phyloP scores from a whole-genome alignment of 129 eudicot genomes.

The Smallanthus sonchifolius region DNA sequence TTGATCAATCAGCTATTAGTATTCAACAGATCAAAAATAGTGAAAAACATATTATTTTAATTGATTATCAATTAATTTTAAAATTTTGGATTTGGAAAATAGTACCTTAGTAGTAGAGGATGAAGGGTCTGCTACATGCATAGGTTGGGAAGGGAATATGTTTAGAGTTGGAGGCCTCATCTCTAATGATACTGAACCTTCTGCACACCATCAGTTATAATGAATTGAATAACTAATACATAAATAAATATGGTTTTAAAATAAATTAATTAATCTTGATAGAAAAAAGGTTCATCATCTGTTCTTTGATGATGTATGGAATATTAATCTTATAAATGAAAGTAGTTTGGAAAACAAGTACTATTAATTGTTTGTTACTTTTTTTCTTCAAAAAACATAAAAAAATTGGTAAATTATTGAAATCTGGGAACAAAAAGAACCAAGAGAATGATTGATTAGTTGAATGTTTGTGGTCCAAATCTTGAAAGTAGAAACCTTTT shows the following conservation, averaged over 20 bases:
- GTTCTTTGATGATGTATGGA: too few relatives aligned
- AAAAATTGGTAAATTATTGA: not conserved
- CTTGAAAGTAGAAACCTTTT: conserved; percentile 26
- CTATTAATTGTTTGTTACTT: too few relatives aligned
- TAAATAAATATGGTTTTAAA: not conserved
- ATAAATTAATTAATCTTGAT: not conserved
- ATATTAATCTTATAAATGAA: not conserved
- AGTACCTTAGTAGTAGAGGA: conserved; percentile 49
- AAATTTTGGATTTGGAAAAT: not conserved
- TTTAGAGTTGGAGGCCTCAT: conserved; percentile 85
- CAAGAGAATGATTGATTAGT: conserved; percentile 29
- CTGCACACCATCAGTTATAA: conserved; percentile 30
- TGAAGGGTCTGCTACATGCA: conserved; percentile 79
- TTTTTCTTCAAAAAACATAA: not conserved
- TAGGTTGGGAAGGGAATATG: conserved; percentile 97
- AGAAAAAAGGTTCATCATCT: too few relatives aligned
- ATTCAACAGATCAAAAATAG: not conserved
- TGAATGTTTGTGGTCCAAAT: conserved; percentile 47
- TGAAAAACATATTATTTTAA: too few relatives aligned
- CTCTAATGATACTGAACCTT: conserved; percentile 38
- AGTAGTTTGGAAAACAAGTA: too few relatives aligned
- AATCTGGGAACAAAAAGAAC: too few relatives aligned
- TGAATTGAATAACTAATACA: not conserved
- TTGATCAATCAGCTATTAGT: not conserved
- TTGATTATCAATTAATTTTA: not conserved